A percentile compares a stretch with the other conserved stretches of the same genome.
These are phyloP conservation scores for Elsinoe batatas DNA, from an alignment of 2,329 filamentous ascomycete species.

Conservation along the genomic window DNA sequence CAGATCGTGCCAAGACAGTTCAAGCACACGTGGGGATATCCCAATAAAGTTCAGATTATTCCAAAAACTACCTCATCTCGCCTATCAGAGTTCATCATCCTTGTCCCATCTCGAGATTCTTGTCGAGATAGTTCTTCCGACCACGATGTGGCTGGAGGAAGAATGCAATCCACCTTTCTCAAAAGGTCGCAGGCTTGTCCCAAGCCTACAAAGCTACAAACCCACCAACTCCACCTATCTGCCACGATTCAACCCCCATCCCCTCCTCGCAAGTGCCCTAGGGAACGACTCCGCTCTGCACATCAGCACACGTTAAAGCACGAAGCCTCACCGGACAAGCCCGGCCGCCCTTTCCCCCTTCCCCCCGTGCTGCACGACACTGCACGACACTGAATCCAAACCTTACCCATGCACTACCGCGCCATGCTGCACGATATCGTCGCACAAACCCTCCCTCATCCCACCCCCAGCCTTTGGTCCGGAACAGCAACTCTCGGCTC, in stretches of 20 bases:
- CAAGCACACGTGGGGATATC: neutral
- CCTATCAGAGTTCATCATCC: neutral
- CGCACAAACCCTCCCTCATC: neutral
- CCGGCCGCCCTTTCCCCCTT: neutral
- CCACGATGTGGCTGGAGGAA: too few species aligned
- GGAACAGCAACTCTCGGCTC: neutral
- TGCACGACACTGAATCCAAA: neutral
- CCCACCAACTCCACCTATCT: neutral
- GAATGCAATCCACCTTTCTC: too few species aligned
- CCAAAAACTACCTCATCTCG: neutral
- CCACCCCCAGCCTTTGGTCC: conserved; percentile 2
- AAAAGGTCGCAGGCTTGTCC: too few species aligned
- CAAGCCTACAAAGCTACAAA: too few species aligned
- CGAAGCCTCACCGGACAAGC: neutral
- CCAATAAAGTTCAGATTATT: neutral
- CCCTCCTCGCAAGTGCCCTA: too few species aligned
- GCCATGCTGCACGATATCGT: neutral
- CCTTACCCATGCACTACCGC: too few species aligned
- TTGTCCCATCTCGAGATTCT: neutral
- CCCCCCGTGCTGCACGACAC: neutral
- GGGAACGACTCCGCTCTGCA: neutral
- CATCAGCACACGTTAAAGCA: too few species aligned
- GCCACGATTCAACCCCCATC: neutral
- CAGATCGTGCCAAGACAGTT: neutral
- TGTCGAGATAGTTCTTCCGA: too few species aligned